Evolutionary conservation across 1,284 basidiomycete species (phyloP), one percentile per base, ranked within the genome.

Genomic region (Fistulina hepatica): DNA sequence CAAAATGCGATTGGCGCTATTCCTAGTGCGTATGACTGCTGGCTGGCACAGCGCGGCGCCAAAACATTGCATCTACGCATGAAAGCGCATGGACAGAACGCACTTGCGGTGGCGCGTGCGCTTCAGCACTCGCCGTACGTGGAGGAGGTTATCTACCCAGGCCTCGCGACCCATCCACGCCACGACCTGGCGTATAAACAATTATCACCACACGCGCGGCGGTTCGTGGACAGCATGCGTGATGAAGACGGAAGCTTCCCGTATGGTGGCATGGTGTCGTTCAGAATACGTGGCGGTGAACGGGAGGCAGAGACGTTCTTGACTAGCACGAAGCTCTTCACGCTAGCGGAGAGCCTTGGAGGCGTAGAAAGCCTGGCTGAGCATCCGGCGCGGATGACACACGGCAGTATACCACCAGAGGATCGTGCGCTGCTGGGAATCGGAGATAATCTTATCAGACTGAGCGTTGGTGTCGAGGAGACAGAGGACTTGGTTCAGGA

Each of bases 311-410:
- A 81, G 42, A 64, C 56, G 46, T 91, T 97, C 65, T 61, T 95
- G 38, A 73, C 72, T 0, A 58, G 71, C 2, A 67, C 81, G 22
- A 59, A 73, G 28, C 55, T 94, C 32, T 93, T 95, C 54, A 76
- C 81, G 10, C 69, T 97, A 12, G 93, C 93, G 3, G 92, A 95
- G 66, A 81, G 76, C 33, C 62, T 97, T 5, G 93, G 93, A 2
- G 93, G 92, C 1, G 88, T 95, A 11, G 93, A 97, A 69, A 82
- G 77, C 55, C 62, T 95, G 36, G 84, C 84, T 6, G 90, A 94
- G 59, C 71, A 83, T 27, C 88, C 88, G 0, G 76, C 76, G 32
- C 65, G 67, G 52, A 92, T 95, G 84, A 92, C 90, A n/a, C 81
- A 88, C 53, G 81, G 71, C 8, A 71, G 72, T 35, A 75, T 93